Evolutionary conservation across 805 yeast species (phyloP).

Genomic region (Tetrapisispora nanseiensis): DNA sequence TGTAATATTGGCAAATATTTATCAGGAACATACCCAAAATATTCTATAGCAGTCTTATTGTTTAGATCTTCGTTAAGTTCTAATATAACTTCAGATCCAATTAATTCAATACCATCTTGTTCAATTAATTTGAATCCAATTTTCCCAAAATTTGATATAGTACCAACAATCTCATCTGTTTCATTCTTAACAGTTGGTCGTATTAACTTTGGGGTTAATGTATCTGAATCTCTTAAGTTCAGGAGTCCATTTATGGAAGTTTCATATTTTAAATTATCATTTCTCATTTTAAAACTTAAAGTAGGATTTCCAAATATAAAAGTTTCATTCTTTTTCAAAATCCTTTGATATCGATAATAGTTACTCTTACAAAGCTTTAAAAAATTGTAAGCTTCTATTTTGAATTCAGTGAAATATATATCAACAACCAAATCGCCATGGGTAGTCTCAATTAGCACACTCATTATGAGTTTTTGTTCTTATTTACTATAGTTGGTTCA

Average conservation of each 20-base stretch:
- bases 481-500: no score
- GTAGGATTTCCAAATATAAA: conserved; percentile 1
- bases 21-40: not conserved
- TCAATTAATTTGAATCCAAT: not conserved
- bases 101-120: not conserved
- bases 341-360: conserved; percentile 1
- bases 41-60: not conserved
- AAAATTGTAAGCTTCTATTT: conserved; percentile 1
- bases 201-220: not conserved
- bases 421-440: not conserved
- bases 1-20: not conserved
- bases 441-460: conserved; percentile 3
- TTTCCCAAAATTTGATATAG: not conserved
- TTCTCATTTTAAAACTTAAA: not conserved
- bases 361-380: conserved; percentile 3
- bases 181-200: not conserved
- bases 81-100: not conserved
- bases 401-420: not conserved
- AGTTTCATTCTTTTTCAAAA: not conserved
- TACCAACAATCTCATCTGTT: not conserved
- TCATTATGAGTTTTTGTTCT: no score
- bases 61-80: not conserved
- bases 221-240: not conserved
- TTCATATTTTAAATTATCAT: not conserved
- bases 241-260: conserved; percentile 3